phyloP scores from a whole-genome alignment of 768 basidiomycete species.

The Phlebiopsis gigantea region DNA sequence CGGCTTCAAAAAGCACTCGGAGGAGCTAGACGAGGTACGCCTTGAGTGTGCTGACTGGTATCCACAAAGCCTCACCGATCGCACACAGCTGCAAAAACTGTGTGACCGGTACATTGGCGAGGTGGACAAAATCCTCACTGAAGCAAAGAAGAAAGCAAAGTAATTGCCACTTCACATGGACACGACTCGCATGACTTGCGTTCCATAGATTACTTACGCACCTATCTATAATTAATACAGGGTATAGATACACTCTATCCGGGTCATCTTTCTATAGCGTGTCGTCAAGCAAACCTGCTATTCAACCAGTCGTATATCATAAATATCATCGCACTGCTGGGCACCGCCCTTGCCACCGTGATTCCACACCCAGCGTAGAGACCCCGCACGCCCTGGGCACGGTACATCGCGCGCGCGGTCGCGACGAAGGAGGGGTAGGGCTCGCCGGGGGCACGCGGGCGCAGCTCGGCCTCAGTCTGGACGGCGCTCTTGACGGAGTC shows the following conservation, averaged over 20 bases:
- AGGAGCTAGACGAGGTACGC: slow-evolving; percentile 67
- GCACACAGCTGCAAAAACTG: slow-evolving; percentile 68
- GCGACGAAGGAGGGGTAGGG: slow-evolving; percentile 44
- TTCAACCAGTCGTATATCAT: slow-evolving; percentile 82
- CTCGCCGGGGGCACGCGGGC: slow-evolving; percentile 38
- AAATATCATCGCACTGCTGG: slow-evolving; percentile 91
- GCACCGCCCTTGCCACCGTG: slow-evolving; percentile 79
- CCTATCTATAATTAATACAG: neutral
- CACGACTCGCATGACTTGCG: neutral
- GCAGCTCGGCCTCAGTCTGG: slow-evolving; percentile 88
- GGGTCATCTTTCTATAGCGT: neutral
- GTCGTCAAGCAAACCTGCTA: slow-evolving; percentile 39
- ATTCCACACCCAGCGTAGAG: slow-evolving; percentile 93
- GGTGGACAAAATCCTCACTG: slow-evolving; percentile 59
- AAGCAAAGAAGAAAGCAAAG: slow-evolving; percentile 49
- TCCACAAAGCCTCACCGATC: neutral
- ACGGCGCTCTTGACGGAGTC: slow-evolving; percentile 93
- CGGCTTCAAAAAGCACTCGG: slow-evolving; percentile 61
- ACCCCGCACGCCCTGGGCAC: slow-evolving; percentile 70
- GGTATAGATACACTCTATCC: slow-evolving; percentile 1
- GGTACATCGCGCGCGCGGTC: slow-evolving; percentile 68
- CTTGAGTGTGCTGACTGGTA: neutral
- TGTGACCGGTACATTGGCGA: slow-evolving; percentile 57
- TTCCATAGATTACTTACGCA: neutral
- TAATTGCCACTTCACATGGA: slow-evolving; percentile 2